Percentiles rank a stretch among this genome's conserved stretches.
These are phyloP conservation scores for Gnaphalium uliginosum DNA, from an alignment of 129 eudicot genomes.

Conservation along the genomic window DNA sequence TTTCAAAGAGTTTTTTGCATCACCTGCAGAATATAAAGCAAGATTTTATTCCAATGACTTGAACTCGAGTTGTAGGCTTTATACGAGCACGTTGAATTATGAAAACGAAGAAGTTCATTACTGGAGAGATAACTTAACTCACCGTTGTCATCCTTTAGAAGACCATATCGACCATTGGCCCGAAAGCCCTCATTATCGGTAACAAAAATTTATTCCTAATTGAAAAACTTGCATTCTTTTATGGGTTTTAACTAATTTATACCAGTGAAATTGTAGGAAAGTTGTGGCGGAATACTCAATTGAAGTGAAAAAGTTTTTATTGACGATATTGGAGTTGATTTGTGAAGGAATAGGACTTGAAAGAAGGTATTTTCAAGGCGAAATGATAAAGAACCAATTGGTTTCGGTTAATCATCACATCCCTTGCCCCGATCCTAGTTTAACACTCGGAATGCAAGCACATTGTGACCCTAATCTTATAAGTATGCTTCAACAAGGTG, in stretches of 20 bases:
- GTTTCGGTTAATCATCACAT: conserved; percentile 65
- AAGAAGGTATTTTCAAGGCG: conserved; percentile 45
- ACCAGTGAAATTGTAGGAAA: conserved; percentile 31
- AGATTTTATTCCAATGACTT: conserved; percentile 49
- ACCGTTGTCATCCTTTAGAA: conserved; percentile 64
- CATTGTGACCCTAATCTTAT: conserved; percentile 80
- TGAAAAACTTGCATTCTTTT: not conserved
- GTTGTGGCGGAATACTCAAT: conserved; percentile 47
- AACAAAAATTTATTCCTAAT: not conserved
- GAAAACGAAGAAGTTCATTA: conserved; percentile 63
- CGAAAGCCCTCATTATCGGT: conserved; percentile 57
- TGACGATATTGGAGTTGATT: conserved; percentile 50
- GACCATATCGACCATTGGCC: conserved; percentile 60
- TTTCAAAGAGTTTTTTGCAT: conserved; percentile 41
- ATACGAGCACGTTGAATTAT: conserved; percentile 61
- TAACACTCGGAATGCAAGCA: conserved; percentile 67
- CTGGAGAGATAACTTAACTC: conserved; percentile 82
- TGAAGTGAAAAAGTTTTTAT: conserved; percentile 44
- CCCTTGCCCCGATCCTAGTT: conserved; percentile 74
- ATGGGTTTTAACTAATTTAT: not conserved
- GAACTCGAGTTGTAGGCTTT: conserved; percentile 48
- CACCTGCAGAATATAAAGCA: conserved; percentile 53
- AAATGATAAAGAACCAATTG: conserved; percentile 41
- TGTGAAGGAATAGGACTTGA: conserved; percentile 60
- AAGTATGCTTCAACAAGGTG: conserved; percentile 58